Evolutionary conservation across 108 stramenopile species (phyloP).

Genomic region (Fistulifera solaris): DNA sequence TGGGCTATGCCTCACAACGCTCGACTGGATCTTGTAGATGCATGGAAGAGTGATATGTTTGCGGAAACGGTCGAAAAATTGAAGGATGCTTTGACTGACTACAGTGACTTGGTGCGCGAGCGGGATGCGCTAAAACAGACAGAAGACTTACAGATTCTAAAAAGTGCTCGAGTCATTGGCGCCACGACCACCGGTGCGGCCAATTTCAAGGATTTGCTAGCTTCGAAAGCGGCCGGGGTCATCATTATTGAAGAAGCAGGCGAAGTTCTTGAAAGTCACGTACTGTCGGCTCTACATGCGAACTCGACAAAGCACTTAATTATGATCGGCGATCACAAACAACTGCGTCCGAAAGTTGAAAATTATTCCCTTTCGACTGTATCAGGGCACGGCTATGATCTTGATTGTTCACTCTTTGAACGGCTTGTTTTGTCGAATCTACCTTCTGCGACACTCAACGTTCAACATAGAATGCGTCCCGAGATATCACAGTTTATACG

Average conservation of each 20-base stretch:
- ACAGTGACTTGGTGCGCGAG: slow-evolving; percentile 16
- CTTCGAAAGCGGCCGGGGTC: slow-evolving; percentile 19
- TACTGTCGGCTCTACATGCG: slow-evolving; percentile 34
- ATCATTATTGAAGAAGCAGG: slow-evolving; percentile 64
- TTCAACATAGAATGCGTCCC: slow-evolving; percentile 45
- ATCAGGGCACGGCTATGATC: slow-evolving; percentile 36
- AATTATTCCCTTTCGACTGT: slow-evolving; percentile 41
- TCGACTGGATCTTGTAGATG: slow-evolving; percentile 7
- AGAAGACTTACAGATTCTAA: slow-evolving; percentile 23
- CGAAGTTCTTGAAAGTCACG: slow-evolving; percentile 63
- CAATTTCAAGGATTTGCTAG: slow-evolving; percentile 27
- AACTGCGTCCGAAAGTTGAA: slow-evolving; percentile 72
- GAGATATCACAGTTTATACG: slow-evolving; percentile 29
- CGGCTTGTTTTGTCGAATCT: slow-evolving; percentile 29
- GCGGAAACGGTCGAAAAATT: slow-evolving; percentile 4
- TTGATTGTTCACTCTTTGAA: slow-evolving; percentile 54
- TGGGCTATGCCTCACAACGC: slow-evolving; percentile 15
- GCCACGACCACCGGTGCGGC: slow-evolving; percentile 44
- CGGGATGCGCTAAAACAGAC: slow-evolving; percentile 15
- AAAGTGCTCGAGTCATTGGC: slow-evolving; percentile 35
- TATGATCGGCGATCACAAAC: slow-evolving; percentile 77
- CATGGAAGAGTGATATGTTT: slow-evolving; percentile 12
- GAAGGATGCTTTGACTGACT: slow-evolving; percentile 5
- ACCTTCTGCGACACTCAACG: slow-evolving; percentile 21
- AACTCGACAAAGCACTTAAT: slow-evolving; percentile 63